phyloP scores from a whole-genome alignment of 2,329 filamentous ascomycete species.

The Colletotrichum sp. region DNA sequence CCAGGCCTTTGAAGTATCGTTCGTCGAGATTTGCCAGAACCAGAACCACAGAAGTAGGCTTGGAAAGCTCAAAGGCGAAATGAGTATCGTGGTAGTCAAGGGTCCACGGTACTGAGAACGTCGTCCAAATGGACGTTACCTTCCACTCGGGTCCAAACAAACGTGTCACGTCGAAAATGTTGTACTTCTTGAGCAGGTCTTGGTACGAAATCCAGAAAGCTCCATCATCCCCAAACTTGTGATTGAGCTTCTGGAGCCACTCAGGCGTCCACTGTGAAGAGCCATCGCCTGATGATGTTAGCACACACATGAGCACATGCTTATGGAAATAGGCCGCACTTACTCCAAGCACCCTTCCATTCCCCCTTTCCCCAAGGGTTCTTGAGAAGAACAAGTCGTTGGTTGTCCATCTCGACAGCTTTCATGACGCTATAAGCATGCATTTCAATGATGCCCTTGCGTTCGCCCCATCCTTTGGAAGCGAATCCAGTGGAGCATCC shows the following conservation, averaged over 20 bases:
- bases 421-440: conserved; percentile 68
- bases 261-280: conserved; percentile 76
- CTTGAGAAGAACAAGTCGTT: conserved; percentile 67
- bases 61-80: conserved; percentile 56
- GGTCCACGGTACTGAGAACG: conserved; percentile 61
- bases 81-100: conserved; percentile 59
- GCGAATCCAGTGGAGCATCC: conserved; percentile 60
- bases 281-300: conserved; percentile 59
- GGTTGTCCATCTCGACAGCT: conserved; percentile 62
- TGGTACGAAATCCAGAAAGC: conserved; percentile 52
- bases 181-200: conserved; percentile 50
- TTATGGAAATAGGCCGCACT: conserved; percentile 9
- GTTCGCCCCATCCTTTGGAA: conserved; percentile 49
- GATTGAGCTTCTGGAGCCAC: conserved; percentile 70
- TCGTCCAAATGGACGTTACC: conserved; percentile 52
- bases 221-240: conserved; percentile 73
- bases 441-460: conserved; percentile 61
- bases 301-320: not conserved
- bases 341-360: conserved; percentile 81
- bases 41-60: conserved; percentile 56
- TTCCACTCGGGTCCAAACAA: conserved; percentile 58
- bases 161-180: conserved; percentile 48
- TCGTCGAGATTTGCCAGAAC: conserved; percentile 63
- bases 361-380: conserved; percentile 85
- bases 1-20: conserved; percentile 61